Evolutionary conservation across 2,329 filamentous ascomycete species (phyloP).

Genomic region (Epichloe glyceriae): DNA sequence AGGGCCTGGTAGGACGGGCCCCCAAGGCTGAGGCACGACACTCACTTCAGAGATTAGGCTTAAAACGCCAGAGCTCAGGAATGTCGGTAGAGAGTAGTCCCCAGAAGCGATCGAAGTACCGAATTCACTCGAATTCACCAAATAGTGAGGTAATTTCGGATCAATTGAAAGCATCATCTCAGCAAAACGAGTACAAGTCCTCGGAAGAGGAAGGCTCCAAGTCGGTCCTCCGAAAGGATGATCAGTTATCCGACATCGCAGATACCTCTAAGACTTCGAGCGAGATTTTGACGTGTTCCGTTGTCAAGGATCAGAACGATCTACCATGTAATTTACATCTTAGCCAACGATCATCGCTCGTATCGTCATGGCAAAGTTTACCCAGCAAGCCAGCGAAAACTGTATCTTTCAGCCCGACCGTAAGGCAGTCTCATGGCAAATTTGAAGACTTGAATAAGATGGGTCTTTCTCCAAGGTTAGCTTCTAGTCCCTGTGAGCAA

Average conservation of each 20-base stretch:
- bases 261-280: not conserved
- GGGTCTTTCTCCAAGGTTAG: not conserved
- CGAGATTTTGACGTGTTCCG: not conserved
- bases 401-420: not conserved
- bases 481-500: slow-evolving; percentile 1
- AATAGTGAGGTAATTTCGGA: not conserved
- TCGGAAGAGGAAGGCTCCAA: not conserved
- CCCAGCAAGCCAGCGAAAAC: slow-evolving; percentile 10
- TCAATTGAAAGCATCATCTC: not conserved
- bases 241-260: not conserved
- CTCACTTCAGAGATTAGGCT: not conserved
- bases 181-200: not conserved
- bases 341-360: not conserved
- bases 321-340: not conserved
- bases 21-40: slow-evolving; percentile 4
- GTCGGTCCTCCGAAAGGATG: not conserved
- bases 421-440: not conserved
- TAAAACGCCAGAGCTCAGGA: not conserved
- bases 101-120: not conserved
- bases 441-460: not conserved
- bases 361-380: slow-evolving; percentile 31
- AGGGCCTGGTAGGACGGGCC: slow-evolving; percentile 18
- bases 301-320: not conserved
- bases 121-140: slow-evolving; percentile 1
- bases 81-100: not conserved